These are phyloP conservation scores for Metschnikowia kunwiensis DNA, from an alignment of 805 yeast species.

Conservation along the genomic window DNA sequence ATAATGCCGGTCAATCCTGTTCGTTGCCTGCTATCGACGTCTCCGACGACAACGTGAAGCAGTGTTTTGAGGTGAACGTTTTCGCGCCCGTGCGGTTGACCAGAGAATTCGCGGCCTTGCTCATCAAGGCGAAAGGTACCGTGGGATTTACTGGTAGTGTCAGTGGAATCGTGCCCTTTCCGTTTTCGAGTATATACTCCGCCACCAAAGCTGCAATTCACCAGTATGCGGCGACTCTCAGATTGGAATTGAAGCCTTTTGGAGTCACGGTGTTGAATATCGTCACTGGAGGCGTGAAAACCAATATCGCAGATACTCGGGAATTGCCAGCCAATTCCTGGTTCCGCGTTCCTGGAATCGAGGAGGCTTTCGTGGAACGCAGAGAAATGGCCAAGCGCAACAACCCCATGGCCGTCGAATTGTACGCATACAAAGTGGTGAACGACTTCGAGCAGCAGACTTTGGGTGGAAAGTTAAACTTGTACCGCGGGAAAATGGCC, in stretches of 20 bases:
- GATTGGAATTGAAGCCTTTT: conserved; percentile 67
- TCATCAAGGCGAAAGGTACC: conserved; percentile 65
- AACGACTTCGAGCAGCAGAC: conserved; percentile 40
- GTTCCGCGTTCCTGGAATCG: conserved; percentile 51
- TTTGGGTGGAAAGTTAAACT: conserved; percentile 44
- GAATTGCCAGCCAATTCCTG: conserved; percentile 55
- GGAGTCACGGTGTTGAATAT: conserved; percentile 68
- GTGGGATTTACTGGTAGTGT: conserved; percentile 74
- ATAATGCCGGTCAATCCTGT: conserved; percentile 78
- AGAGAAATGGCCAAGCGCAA: conserved; percentile 57
- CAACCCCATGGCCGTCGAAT: conserved; percentile 58
- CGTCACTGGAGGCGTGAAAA: conserved; percentile 72
- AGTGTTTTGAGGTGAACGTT: conserved; percentile 64
- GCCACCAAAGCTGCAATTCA: conserved; percentile 76
- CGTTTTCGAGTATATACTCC: conserved; percentile 64
- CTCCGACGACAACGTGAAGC: conserved; percentile 47
- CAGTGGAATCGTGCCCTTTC: conserved; percentile 64
- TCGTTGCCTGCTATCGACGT: conserved; percentile 70
- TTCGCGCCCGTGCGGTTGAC: conserved; percentile 65
- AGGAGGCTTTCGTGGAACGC: conserved; percentile 47
- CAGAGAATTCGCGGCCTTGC: conserved; percentile 51
- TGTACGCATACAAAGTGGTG: conserved; percentile 55
- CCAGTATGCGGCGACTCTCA: conserved; percentile 60
- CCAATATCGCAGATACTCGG: conserved; percentile 66
- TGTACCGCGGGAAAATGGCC: conserved; percentile 55